Percentiles rank a stretch among this genome's conserved stretches.
These are phyloP conservation scores for Verticillium isaacii DNA, from an alignment of 2,329 filamentous ascomycete genomes.

Conservation along the genomic window DNA sequence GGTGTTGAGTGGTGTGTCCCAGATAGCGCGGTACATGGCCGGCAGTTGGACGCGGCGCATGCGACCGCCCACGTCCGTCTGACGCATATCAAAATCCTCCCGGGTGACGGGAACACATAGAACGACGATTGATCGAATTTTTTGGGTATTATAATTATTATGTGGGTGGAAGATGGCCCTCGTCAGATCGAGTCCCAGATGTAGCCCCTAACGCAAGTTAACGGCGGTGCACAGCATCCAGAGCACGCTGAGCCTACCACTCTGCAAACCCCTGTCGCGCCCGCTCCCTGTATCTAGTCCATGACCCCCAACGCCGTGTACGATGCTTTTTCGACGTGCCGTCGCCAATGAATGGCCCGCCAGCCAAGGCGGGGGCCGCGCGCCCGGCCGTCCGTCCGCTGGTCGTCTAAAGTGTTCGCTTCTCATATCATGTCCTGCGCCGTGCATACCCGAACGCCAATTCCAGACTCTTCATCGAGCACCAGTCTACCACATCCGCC, in stretches of 20 bases:
- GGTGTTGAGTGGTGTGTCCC: slow-evolving; percentile 11
- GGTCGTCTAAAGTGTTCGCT: not conserved
- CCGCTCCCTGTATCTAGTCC: not conserved
- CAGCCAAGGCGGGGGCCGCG: not conserved
- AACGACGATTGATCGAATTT: not conserved
- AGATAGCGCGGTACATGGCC: slow-evolving; percentile 15
- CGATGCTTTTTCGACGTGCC: not conserved
- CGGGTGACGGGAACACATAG: not conserved
- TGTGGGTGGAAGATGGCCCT: slow-evolving; percentile 3
- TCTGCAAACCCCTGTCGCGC: slow-evolving; percentile 7
- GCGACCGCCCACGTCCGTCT: not conserved
- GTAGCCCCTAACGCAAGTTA: slow-evolving; percentile 19
- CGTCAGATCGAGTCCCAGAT: slow-evolving; percentile 1
- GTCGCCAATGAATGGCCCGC: not conserved
- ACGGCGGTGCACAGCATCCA: slow-evolving; percentile 12
- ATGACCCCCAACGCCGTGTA: not conserved
- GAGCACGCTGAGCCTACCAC: slow-evolving; percentile 10
- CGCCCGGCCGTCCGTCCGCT: not conserved
- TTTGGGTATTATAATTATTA: slow-evolving; percentile 6
- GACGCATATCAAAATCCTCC: not conserved
- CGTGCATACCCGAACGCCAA: not conserved
- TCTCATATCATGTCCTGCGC: not conserved
- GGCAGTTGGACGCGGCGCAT: not conserved
- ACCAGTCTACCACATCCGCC: not conserved
- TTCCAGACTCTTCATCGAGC: not conserved